phyloP scores from a whole-genome alignment of 805 yeast genomes.

The Candida wancherniae region DNA sequence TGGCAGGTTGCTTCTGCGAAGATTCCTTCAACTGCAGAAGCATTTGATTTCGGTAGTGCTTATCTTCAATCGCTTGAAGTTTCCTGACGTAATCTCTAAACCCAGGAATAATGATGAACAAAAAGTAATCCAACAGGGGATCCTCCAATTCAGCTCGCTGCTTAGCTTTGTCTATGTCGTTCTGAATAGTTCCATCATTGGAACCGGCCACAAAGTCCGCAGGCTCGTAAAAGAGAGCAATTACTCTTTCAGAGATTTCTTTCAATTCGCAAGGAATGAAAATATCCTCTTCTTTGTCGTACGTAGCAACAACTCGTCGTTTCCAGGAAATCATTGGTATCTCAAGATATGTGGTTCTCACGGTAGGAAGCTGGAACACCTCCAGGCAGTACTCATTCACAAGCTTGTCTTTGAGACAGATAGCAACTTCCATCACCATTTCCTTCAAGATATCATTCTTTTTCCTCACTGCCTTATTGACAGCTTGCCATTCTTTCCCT shows the following conservation, averaged over 20 bases:
- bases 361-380: conserved; percentile 19
- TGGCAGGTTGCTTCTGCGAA: not conserved
- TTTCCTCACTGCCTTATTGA: conserved; percentile 33
- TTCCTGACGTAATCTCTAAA: conserved; percentile 43
- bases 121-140: conserved; percentile 21
- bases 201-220: conserved; percentile 33
- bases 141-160: conserved; percentile 10
- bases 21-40: conserved; percentile 11
- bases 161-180: conserved; percentile 8
- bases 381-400: conserved; percentile 18
- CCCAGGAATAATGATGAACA: conserved; percentile 46
- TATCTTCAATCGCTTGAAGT: conserved; percentile 43
- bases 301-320: conserved; percentile 45
- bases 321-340: conserved; percentile 50
- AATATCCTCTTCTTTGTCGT: conserved; percentile 44
- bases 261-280: conserved; percentile 50
- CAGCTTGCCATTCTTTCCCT: conserved; percentile 33
- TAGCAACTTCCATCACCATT: conserved; percentile 44
- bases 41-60: conserved; percentile 31
- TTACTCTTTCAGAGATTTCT: conserved; percentile 39
- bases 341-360: conserved; percentile 20
- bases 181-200: conserved; percentile 7
- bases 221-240: conserved; percentile 45
- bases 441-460: conserved; percentile 49
- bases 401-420: conserved; percentile 19